A percentile compares a stretch with the other conserved stretches of the same genome.
phyloP scores from a whole-genome alignment of 2,329 filamentous ascomycete genomes.

The Metarhizium album region DNA sequence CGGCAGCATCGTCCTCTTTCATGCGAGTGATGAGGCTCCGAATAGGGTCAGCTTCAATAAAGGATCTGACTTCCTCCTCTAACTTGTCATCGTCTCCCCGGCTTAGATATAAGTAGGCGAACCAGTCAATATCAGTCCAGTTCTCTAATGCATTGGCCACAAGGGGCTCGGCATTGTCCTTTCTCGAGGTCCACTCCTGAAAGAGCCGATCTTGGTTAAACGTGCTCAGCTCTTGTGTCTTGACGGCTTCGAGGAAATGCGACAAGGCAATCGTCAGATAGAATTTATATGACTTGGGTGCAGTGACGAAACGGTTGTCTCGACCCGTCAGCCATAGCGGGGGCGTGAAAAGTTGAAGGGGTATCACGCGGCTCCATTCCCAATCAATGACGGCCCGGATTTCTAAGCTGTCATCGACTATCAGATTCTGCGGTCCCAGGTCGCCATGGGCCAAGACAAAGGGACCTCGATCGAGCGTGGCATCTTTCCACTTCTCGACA shows the following conservation, averaged over 20 bases:
- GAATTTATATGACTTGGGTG: not conserved
- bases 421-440: not conserved
- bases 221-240: not conserved
- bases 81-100: not conserved
- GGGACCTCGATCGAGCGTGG: not conserved
- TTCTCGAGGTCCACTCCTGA: not conserved
- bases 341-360: not conserved
- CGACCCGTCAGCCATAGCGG: not conserved
- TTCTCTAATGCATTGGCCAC: constrained; percentile 1
- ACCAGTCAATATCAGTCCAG: constrained; percentile 1
- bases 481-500: not conserved
- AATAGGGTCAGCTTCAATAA: not conserved
- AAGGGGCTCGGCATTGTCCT: not conserved
- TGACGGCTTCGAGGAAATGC: not conserved
- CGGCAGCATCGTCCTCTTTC: not conserved
- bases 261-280: not conserved
- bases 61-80: not conserved
- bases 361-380: not conserved
- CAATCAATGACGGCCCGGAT: not conserved
- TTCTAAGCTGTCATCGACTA: not conserved
- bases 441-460: not conserved
- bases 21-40: not conserved
- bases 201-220: not conserved
- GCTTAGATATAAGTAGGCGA: not conserved
- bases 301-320: not conserved